These are phyloP conservation scores for Aspergillus eucalypticola DNA, from an alignment of 2,329 filamentous ascomycete species.

Conservation along the genomic window DNA sequence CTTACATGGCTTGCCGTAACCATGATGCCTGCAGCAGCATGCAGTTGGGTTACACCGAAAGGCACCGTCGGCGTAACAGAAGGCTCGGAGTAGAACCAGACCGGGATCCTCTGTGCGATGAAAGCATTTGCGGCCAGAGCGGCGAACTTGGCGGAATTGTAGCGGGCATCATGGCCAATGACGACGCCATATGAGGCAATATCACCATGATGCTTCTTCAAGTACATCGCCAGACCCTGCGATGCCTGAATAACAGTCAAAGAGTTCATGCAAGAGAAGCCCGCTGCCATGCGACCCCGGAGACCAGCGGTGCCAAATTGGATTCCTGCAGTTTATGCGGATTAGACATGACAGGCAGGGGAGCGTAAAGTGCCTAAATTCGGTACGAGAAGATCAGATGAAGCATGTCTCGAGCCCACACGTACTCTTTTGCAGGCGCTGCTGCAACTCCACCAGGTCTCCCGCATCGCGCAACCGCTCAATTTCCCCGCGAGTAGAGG, in stretches of 20 bases:
- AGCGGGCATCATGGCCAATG: conserved; percentile 63
- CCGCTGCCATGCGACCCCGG: conserved; percentile 65
- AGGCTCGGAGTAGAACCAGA: conserved; percentile 59
- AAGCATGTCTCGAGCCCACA: background rate
- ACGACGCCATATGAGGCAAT: conserved; percentile 54
- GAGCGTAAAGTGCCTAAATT: conserved; percentile 7
- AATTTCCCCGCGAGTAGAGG: conserved; percentile 56
- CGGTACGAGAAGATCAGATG: background rate
- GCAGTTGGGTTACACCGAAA: conserved; percentile 57
- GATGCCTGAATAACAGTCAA: conserved; percentile 64
- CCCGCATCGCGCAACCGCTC: conserved; percentile 50
- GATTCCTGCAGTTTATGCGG: conserved; percentile 44
- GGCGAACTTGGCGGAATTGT: conserved; percentile 64
- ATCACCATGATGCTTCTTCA: conserved; percentile 49
- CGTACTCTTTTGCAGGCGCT: conserved; percentile 53
- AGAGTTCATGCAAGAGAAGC: conserved; percentile 62
- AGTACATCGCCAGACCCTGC: conserved; percentile 64
- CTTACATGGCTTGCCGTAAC: conserved; percentile 63
- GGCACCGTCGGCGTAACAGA: conserved; percentile 64
- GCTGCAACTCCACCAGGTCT: conserved; percentile 52
- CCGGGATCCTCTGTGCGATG: conserved; percentile 57
- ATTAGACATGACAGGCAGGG: conserved; percentile 10
- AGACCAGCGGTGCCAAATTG: conserved; percentile 65
- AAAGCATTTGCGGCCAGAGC: conserved; percentile 62
- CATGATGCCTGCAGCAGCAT: conserved; percentile 63